phyloP scores from a whole-genome alignment of 2,329 filamentous ascomycete genomes.

The Beauveria asiatica region DNA sequence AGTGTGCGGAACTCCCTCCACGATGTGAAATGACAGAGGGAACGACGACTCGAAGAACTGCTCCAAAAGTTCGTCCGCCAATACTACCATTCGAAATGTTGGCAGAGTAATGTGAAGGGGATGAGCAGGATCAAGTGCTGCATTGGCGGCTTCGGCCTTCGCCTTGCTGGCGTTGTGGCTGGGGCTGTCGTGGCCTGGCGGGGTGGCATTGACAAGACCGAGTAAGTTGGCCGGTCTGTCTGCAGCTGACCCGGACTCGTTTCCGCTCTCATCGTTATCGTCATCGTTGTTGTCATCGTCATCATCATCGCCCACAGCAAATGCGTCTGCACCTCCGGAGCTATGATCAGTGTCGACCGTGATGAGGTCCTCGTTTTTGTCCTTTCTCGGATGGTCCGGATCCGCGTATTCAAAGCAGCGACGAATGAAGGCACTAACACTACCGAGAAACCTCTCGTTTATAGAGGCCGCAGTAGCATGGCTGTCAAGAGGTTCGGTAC shows the following conservation, averaged over 20 bases:
- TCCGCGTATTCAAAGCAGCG: conserved; percentile 98
- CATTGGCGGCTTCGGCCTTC: conserved; percentile 71
- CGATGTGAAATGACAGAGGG: conserved; percentile 82
- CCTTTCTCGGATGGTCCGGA: conserved; percentile 66
- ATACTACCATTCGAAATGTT: conserved; percentile 96
- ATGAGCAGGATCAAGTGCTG: conserved; percentile 83
- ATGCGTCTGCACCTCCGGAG: conserved; percentile 38
- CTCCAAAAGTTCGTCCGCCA: conserved; percentile 90
- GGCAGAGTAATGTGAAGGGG: conserved; percentile 93
- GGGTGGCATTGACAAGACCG: conserved; percentile 24
- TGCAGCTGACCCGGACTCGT: conserved; percentile 26
- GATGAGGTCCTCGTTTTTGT: conserved; percentile 21
- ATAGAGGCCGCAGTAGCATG: conserved; percentile 48
- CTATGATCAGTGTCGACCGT: conserved; percentile 20
- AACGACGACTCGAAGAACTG: conserved; percentile 97
- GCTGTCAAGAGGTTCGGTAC: conserved; percentile 30
- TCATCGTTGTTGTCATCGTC: conserved; percentile 39
- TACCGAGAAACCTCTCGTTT: conserved; percentile 84
- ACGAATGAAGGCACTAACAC: conserved; percentile 90
- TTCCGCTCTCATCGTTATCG: conserved; percentile 39
- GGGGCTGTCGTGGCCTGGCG: conserved; percentile 24
- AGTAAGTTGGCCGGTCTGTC: not conserved
- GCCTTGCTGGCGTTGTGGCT: conserved; percentile 35
- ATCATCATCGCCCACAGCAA: conserved; percentile 68
- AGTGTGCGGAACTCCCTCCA: conserved; percentile 46